Base-by-base conservation (phyloP, 2,329 filamentous ascomycete species). In the Aspergillus sp. region DNA sequence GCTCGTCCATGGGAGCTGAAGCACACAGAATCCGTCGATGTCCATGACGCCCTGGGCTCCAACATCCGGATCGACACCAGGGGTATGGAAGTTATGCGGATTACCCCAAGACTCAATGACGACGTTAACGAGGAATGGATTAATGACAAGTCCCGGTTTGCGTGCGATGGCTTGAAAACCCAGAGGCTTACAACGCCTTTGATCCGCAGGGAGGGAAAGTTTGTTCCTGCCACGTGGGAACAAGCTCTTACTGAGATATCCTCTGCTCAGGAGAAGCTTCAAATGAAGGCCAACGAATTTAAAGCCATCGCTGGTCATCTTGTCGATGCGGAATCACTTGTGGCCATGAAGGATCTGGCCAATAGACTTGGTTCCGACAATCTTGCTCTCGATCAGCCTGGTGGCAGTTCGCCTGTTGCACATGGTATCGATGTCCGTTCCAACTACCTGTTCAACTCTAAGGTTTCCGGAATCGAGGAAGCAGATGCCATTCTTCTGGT, bases 61-160 rank as follows among this genome's bases (percentile, higher is more conserved):
- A 95, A 94, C 67, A 94, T 98, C 59, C 85, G 93, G 36, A 84
- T 97, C 36, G 93, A 98, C 71, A 86, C 90, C 45, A 83, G 93
- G 61, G 93, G 93, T 47, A 76, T 96, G 53, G 90, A 97, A 72
- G 91, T 98, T 40, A 95, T 98, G 90, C 85, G 93, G 58, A 79
- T 98, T 48, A 66, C 96, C 11, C 93, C 93, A 47, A 82, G 93
- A 59, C 78, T 98, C 49, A 98, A 98, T 67, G 93, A 98, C 65
- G 90, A 97, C 60, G 83, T 98, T 59, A 98, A 98, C 69, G 93
- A 98, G 74, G 93, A 98, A 71, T 98, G 93, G 93, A 97, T 98
- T 68, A 93, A 97, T 71, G 93, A 98, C 76, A 98, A 97, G 79
- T 85, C 89, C 33, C 83, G 93, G 53, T 98, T 97, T 67, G 91